These are phyloP conservation scores for Plasmodium relictum DNA, from an alignment of 169 alveolate species.

Conservation along the genomic window DNA sequence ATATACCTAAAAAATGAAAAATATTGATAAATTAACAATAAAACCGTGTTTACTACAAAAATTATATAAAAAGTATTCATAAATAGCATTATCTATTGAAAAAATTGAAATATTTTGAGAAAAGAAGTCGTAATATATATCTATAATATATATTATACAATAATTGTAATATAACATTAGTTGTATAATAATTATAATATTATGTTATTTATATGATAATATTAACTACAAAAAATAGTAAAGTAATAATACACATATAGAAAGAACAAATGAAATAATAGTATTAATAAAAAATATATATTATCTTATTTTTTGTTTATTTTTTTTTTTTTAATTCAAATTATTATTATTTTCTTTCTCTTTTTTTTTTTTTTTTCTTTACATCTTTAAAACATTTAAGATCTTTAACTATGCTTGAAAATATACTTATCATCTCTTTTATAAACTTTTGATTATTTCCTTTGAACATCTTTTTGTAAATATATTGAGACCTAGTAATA, in stretches of 20 bases:
- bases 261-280: too few relatives aligned
- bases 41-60: too few relatives aligned
- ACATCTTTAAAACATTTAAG: slow-evolving; percentile 69
- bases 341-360: not conserved
- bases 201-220: not conserved
- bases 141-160: too few relatives aligned
- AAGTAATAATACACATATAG: not conserved
- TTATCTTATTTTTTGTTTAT: too few relatives aligned
- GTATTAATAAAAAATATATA: too few relatives aligned
- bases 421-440: slow-evolving; percentile 42
- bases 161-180: too few relatives aligned
- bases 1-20: slow-evolving; percentile 54
- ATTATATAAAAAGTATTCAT: too few relatives aligned
- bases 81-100: too few relatives aligned
- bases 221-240: not conserved
- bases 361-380: slow-evolving; percentile 15
- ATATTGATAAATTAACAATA: not conserved
- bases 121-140: too few relatives aligned
- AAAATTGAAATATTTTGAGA: too few relatives aligned
- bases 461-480: slow-evolving; percentile 24
- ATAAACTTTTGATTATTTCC: slow-evolving; percentile 26
- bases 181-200: too few relatives aligned
- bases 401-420: slow-evolving; percentile 32
- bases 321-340: too few relatives aligned
- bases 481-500: slow-evolving; percentile 26